Base-by-base conservation (phyloP, 2,329 filamentous ascomycete genomes). In the Alternaria ventricosa region DNA sequence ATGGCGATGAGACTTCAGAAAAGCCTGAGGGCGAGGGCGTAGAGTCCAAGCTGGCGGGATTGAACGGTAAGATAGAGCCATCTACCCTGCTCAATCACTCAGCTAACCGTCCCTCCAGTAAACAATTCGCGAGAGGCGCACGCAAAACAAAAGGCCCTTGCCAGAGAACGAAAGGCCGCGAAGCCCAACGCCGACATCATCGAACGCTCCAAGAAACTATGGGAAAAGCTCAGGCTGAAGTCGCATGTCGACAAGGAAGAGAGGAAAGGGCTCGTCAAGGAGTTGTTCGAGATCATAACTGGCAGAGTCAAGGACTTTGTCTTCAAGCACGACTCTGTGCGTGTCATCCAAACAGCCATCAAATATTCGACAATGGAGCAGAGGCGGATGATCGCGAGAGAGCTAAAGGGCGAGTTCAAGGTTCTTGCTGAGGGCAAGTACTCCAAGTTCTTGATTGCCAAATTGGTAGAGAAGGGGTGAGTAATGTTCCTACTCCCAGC, bases 301-400 rank as follows among this genome's bases (percentile, higher is more conserved):
- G 95, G 94, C 57, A 89, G 92, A 61, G 92, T 98, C 74, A 93
- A 93, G 81, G 96, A 98, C 66, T 97, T 98, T 71, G 95, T 97
- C 20, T 92, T 99, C 83, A 99, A 99, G 87, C 96, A 99, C 80
- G 96, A 99, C 79, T 93, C 94, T 36, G 95, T 97, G n/a, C 89
- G 96, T 71, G 94, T 97, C 45, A 92, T 99, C 25, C 96, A 99
- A 83, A 97, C 94, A 12, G 96, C 95, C 41, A 88, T 99, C 82
- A 99, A 99, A 82, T 99, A 99, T 82, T 92, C 93, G 51, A 96
- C 91, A 49, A 85, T 89, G 59, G 90, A 92, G 64, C 94, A 97
- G 82, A 88, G 93, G 76, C 92, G 90, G 80, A 88, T 90, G 83
- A 97, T 99, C 74, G 93, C 94, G 9, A 86, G 85, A 62, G 96